phyloP scores from a whole-genome alignment of 768 basidiomycete species.

The Pleurotus citrinopileatus region DNA sequence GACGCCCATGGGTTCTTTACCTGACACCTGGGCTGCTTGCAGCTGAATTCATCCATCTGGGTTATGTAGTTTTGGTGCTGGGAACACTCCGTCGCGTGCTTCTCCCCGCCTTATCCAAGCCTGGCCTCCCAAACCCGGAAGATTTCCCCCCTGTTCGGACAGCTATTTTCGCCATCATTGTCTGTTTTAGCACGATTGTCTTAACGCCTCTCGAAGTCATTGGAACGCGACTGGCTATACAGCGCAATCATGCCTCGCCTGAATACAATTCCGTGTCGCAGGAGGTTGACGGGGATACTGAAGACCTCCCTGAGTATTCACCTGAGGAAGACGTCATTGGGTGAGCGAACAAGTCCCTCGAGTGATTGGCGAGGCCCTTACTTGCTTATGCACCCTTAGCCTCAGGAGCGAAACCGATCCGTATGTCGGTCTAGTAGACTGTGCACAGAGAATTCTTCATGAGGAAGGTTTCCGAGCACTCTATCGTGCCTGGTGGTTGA shows the following conservation, averaged over 20 bases:
- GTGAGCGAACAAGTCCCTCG: conserved; percentile 37
- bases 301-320: conserved; percentile 59
- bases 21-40: conserved; percentile 73
- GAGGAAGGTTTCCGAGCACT: conserved; percentile 77
- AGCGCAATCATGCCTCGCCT: conserved; percentile 76
- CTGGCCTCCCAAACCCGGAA: conserved; percentile 24
- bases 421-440: conserved; percentile 72
- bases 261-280: conserved; percentile 75
- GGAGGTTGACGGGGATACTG: conserved; percentile 65
- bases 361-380: neutral
- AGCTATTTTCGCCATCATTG: conserved; percentile 53
- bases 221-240: conserved; percentile 73
- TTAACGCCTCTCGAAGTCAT: conserved; percentile 82
- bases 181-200: conserved; percentile 51
- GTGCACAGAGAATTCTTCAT: conserved; percentile 69
- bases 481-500: conserved; percentile 87
- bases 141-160: conserved; percentile 51
- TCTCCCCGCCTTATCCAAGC: conserved; percentile 35
- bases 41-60: conserved; percentile 48
- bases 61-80: conserved; percentile 43
- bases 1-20: conserved; percentile 77
- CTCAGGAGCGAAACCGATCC: conserved; percentile 78
- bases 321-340: conserved; percentile 84
- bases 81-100: conserved; percentile 45
- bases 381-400: conserved; percentile 30